Evolutionary conservation across 306 rosid genomes (phyloP), one percentile per base, ranked within the genome.

Genomic region (Trifolium repens): DNA sequence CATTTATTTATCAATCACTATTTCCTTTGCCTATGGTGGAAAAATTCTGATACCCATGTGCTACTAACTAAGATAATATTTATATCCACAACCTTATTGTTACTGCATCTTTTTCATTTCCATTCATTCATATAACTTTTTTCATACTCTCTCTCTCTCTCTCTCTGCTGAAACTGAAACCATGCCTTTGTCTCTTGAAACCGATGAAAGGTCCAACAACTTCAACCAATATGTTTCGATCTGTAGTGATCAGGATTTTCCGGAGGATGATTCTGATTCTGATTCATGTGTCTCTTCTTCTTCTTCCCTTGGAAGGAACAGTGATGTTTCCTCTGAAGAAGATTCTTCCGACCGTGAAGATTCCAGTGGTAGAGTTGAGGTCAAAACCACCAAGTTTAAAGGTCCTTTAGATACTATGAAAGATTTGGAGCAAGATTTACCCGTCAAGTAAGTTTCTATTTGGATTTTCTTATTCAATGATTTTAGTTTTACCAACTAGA

Each of bases 261-360:
- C 17, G 9, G 76, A 42, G 9, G 87, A 68, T 2, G 92, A 87
- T 67, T 67, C 72, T 53, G 94, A 87, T 67, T 79, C 80, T 11
- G 94, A 89, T 66, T 83, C 91, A n/a, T 73, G 88, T 44, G 83
- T 83, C 78, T 79, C 83, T 2, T 83, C 97, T 9, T 89, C 96
- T 5, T 83, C 97, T 11, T 91, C 97, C 39, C 69, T 91, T 26
- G 96, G 97, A 0, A 78, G 85, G 59, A 89, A 89, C 60, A 88
- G 91, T 71, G 83, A 61, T 68, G 83, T 57, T 50, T 75, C 80
- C 13, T 89, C 92, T 26, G 87, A 67, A 42, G 86, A 67, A 42
- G 86, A 67, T 19, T 87, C 87, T 22, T 91, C 87, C 8, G 88
- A 79, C 76, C 88, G 69, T 57, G 97, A 88, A 44, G 89, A 84